Evolutionary conservation across 1,139 yeast species (phyloP), one percentile per base, ranked within the genome.

Genomic region (Kodamaea anthophila): DNA sequence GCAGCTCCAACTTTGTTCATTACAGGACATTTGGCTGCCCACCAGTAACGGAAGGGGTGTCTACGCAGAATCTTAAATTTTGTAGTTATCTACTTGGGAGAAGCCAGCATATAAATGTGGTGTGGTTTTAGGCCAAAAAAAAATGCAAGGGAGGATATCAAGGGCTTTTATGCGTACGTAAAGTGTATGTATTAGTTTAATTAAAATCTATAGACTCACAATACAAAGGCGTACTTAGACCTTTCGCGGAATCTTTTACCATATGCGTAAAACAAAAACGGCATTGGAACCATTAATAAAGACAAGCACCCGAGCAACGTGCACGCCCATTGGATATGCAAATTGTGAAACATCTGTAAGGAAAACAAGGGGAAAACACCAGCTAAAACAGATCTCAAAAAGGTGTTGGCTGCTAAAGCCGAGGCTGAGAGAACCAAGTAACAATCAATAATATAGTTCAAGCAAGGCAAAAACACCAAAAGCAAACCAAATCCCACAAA

Each of bases 361-460:
- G 78, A 72, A 46, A 60, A 60, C 33, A 70, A 62, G 20, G 76
- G 70, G 52, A 70, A 63, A 4, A 60, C 66, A 24, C 70, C 75
- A 22, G 74, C 76, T 46, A 69, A 68, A 9, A 65, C 55, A 1
- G 84, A 75, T 64, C 87, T 72, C 40, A 79, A 52, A 45, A 87
- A 77, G 0, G 95, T 77, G 50, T 85, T 85, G 9, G 82, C 96
- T 4, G 96, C 95, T 41, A 87, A 64, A 1, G 96, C 96, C 13
- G 94, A 81, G 8, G 95, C 95, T 3, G 95, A 94, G 47, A 79
- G 77, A 36, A 76, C 51, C 39, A 83, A 64, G 49, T 86, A 87
- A 21, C 83, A 64, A 52, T 86, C 96, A 46, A 86, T 78, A 45
- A 86, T 70, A 53, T 86, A 86, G 50, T 79, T 83, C 47, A 85